Base-by-base conservation (phyloP, 768 basidiomycete genomes). In the Termitomyces sp. region DNA sequence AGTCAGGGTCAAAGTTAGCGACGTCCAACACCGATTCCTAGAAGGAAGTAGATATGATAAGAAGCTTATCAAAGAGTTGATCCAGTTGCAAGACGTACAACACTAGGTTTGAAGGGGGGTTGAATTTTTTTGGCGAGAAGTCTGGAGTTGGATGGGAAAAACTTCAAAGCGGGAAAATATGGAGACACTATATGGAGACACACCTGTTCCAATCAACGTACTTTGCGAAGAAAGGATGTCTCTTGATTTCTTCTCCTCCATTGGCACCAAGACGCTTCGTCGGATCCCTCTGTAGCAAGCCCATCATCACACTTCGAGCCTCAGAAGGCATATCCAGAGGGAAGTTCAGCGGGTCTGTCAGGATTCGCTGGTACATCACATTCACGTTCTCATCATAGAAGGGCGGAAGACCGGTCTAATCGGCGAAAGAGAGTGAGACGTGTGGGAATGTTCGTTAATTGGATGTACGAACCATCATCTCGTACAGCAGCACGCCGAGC, bases 301-400 rank as follows among this genome's bases (percentile, higher is more conserved):
- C 92, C 0, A 84, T 86, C 81, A 99, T 92, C 51, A 99, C 87
- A 60, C 91, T 91, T 67, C 87, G 82, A 1, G 97, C 96, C 70
- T 99, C 96, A 0, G 85, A 75, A 1, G 89, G 81, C 78, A 98
- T 90, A 67, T 98, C 96, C 11, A 87, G 78, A 8, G 92, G 91
- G 83, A 99, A 98, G 42, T 90, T 82, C 42, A 99, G 85, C 1
- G 96, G 96, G 69, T 99, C 96, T 31, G 88, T 83, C 31, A 98
- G 83, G 71, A 98, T 98, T 61, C 96, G 89, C 73, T 95, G 91
- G 72, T 96, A 96, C 95, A 96, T 97, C 47, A 91, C 90, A 77
- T 96, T 96, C 47, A 96, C 96, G 73, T 98, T 97, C 73, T 99
- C 96, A 69, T 98, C 96, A 73, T 98, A 99, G 83, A 97, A 98